These are phyloP conservation scores for Endotrypanum monterogeii DNA, from an alignment of 208 protist species.

Conservation along the genomic window DNA sequence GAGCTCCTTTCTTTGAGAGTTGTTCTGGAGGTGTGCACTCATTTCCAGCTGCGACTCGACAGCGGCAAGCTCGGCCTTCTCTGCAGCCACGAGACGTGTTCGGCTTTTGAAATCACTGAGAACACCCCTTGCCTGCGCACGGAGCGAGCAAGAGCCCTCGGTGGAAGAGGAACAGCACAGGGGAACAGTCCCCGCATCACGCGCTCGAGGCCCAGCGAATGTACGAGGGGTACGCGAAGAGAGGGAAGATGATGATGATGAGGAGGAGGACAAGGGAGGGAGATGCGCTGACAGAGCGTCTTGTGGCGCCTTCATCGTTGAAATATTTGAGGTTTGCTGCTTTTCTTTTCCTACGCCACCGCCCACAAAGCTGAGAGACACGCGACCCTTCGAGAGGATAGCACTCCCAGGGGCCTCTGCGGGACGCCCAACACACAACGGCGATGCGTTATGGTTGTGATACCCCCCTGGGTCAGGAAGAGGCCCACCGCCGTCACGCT, in stretches of 20 bases:
- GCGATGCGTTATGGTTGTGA: neutral
- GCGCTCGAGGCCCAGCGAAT: neutral
- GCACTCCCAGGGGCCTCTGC: neutral
- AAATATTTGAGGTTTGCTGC: neutral
- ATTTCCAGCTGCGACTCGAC: conserved; percentile 25
- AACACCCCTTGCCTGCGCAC: conserved; percentile 3
- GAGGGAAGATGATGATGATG: neutral
- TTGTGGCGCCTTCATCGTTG: neutral
- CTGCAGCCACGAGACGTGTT: conserved; percentile 8
- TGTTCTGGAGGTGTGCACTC: neutral
- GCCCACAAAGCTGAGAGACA: conserved; percentile 9
- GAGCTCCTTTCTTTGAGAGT: conserved; percentile 15
- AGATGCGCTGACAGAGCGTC: neutral
- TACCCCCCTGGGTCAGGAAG: neutral
- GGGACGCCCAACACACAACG: neutral
- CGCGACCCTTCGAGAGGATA: conserved; percentile 3
- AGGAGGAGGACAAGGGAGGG: neutral
- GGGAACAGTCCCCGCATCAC: neutral
- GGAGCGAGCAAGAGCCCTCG: conserved; percentile 2
- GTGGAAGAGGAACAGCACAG: neutral
- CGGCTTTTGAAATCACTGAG: conserved; percentile 21
- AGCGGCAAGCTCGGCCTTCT: conserved; percentile 31
- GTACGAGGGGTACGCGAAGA: neutral
- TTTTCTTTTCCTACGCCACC: neutral
- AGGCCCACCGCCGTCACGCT: neutral